A percentile compares a stretch with the other conserved stretches of the same genome.
These are phyloP conservation scores for Phytopythium helicoides DNA, from an alignment of 352 stramenopile genomes.

Conservation along the genomic window DNA sequence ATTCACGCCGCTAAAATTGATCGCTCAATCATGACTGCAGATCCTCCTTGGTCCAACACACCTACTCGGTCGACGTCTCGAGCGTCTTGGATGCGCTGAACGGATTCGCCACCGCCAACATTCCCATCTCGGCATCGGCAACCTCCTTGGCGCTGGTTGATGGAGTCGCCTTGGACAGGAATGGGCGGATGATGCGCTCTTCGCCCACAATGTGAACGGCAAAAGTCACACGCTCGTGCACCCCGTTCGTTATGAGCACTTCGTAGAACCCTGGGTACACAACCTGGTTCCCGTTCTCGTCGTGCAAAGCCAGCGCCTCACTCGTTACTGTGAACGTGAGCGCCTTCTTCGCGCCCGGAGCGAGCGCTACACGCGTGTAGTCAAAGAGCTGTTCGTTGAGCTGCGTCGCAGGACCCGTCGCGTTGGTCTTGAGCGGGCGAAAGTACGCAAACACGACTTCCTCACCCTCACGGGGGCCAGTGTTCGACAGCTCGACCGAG, in stretches of 20 bases:
- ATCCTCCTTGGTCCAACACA: too few species aligned
- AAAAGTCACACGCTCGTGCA: constrained; percentile 64
- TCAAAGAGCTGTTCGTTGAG: constrained; percentile 80
- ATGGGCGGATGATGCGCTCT: constrained; percentile 42
- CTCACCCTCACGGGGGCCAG: constrained; percentile 46
- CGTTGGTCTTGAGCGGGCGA: constrained; percentile 52
- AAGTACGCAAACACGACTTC: constrained; percentile 84
- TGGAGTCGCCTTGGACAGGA: constrained; percentile 15
- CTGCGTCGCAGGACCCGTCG: constrained; percentile 50
- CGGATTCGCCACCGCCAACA: neutral
- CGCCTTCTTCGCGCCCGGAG: constrained; percentile 26
- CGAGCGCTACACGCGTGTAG: constrained; percentile 58
- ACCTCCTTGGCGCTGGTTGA: neutral
- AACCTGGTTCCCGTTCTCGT: constrained; percentile 49
- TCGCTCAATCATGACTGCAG: too few species aligned
- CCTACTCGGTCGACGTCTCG: too few species aligned
- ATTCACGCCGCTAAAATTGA: too few species aligned
- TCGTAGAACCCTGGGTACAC: constrained; percentile 73
- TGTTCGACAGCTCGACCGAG: constrained; percentile 53
- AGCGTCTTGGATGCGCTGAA: too few species aligned
- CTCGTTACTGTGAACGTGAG: constrained; percentile 43
- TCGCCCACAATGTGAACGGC: constrained; percentile 46
- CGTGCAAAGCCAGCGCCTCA: constrained; percentile 51
- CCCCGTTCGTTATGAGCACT: constrained; percentile 70
- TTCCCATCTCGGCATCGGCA: neutral